A percentile compares a stretch with the other conserved stretches of the same genome.
Evolutionary conservation across 768 basidiomycete species (phyloP).

Genomic region (Pluteus cervinus): DNA sequence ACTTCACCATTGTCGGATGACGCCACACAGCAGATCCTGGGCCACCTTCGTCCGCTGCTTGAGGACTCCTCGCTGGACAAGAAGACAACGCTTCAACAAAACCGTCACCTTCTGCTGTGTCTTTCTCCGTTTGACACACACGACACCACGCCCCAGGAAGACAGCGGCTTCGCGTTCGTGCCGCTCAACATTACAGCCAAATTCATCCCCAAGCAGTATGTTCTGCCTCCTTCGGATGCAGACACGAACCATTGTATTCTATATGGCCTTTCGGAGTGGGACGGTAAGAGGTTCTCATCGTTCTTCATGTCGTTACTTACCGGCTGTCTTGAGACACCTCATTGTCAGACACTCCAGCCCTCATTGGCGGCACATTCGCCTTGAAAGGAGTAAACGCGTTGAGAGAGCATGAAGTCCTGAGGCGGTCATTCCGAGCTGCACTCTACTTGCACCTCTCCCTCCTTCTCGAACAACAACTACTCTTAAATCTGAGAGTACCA

Average conservation of each 20-base stretch:
- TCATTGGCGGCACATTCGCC: constrained; percentile 60
- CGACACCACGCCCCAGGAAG: constrained; percentile 24
- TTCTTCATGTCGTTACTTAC: constrained; percentile 1
- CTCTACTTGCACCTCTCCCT: constrained; percentile 53
- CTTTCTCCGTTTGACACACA: constrained; percentile 33
- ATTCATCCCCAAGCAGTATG: constrained; percentile 36
- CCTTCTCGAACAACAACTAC: constrained; percentile 54
- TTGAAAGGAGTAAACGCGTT: constrained; percentile 41
- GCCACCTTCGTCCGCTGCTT: constrained; percentile 19
- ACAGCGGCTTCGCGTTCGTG: constrained; percentile 34
- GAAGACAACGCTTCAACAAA: constrained; percentile 17
- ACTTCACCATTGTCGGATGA: constrained; percentile 5
- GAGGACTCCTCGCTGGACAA: too few relatives aligned
- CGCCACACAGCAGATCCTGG: constrained; percentile 12
- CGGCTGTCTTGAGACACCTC: neutral
- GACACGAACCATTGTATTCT: constrained; percentile 29
- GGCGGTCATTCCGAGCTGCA: constrained; percentile 42
- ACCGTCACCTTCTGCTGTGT: constrained; percentile 48
- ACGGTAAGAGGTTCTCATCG: constrained; percentile 31
- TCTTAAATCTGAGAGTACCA: constrained; percentile 43
- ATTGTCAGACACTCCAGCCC: constrained; percentile 18
- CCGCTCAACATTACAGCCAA: constrained; percentile 35
- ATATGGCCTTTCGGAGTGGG: constrained; percentile 47
- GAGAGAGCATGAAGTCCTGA: constrained; percentile 36
- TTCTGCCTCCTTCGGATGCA: constrained; percentile 25